Evolutionary conservation across 306 rosid species (phyloP), one percentile per base, ranked within the genome.

Genomic region (Castanea mollissima): DNA sequence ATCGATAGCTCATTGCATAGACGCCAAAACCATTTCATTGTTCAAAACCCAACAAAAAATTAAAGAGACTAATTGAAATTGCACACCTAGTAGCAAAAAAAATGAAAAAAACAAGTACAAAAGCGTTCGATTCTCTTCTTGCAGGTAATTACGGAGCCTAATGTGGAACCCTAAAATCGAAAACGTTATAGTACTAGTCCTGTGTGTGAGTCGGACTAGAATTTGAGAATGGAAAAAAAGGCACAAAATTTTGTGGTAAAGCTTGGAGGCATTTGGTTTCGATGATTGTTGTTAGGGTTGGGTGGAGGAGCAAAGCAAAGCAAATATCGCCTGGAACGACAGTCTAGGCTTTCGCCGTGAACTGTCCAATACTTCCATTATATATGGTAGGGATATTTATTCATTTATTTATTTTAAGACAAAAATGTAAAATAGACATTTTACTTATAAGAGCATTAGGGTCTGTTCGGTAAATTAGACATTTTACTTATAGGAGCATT

Each of bases 111-210:
- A 41, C 12, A 41, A 41, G 46, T 2, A 41, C 46, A 41, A 41
- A 44, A 21, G 54, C 29, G 21, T 44, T 34, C 75, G 52, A 54
- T 54, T 31, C 18, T 35, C 52, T 34, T 67, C 51, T 19, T 18
- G 1, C 16, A 18, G 55, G 4, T 73, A 11, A 21, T 19, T 9
- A 5, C 21, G 29, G 18, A 25, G 34, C 29, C 2, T 41, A 51
- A 60, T 71, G 52, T 8, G 5, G 3, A 77, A 55, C 56, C 81
- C 85, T 70, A 72, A 29, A 62, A 55, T 69, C 67, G 76, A 73
- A 73, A 73, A 34, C 68, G 6, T 32, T 19, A 46, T 18, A 14
- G 18, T 8, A 49, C 23, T 44, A 10, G 69, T 67, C 70, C 71
- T 6, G 46, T 3, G 76, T 10, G 55, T 5, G 19, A 20, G 23